These are phyloP conservation scores for Spergularia bocconei DNA, from an alignment of 148 eudicot genomes.

Conservation along the genomic window DNA sequence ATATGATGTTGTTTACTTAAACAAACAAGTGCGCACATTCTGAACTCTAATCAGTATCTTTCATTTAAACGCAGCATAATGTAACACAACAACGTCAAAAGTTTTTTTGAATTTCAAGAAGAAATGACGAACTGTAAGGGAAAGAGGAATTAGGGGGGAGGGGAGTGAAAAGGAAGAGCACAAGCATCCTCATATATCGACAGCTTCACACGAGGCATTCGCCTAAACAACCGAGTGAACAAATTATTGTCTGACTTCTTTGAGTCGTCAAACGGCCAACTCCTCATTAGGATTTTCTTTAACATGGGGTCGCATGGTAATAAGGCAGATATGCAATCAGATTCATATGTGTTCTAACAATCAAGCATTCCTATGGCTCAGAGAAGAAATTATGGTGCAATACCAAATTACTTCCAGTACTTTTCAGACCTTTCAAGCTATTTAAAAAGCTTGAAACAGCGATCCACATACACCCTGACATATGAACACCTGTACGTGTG, in stretches of 20 bases:
- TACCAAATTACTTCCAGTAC: background rate
- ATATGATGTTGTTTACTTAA: conserved; percentile 8
- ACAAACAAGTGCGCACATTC: background rate
- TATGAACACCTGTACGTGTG: background rate
- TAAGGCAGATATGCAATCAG: background rate
- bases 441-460: background rate
- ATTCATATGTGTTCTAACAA: background rate
- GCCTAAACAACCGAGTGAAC: background rate
- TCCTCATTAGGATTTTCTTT: background rate
- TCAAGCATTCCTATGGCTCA: background rate
- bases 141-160: background rate
- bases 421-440: background rate
- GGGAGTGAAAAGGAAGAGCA: background rate
- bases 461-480: background rate
- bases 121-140: background rate
- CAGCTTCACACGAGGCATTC: background rate
- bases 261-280: background rate
- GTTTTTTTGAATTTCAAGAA: background rate
- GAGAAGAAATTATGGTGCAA: background rate
- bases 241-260: background rate
- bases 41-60: background rate
- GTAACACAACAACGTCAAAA: background rate
- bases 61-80: background rate
- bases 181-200: background rate
- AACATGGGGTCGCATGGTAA: background rate